Base-by-base conservation (phyloP, 768 basidiomycete species). In the Kwoniella shandongensis region DNA sequence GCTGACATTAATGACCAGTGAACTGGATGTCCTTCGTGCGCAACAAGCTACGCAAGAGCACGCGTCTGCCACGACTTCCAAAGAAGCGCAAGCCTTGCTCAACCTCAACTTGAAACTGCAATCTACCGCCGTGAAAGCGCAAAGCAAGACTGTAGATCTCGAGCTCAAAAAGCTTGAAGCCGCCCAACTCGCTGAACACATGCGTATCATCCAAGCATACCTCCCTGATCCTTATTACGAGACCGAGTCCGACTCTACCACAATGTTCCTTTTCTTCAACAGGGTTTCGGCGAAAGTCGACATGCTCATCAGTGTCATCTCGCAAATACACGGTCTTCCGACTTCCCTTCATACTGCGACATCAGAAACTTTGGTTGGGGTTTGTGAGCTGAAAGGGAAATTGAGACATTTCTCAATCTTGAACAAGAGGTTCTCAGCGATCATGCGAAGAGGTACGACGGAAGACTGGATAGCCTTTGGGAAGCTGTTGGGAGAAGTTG, bases 41-140 rank as follows among this genome's bases (percentile, higher is more conserved):
- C 87, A 92, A 72, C 91, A 91, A 3, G 88, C 89, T 69, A 87
- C 85, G 0, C 89, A 88, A 1, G 88, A 90, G 65, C 81, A 83
- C 25, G 89, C 92, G 72, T 88, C 88, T 2, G 87, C 88, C 1
- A 84, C 85, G 0, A 88, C 90, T 15, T 86, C 84, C 13, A 88
- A 87, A 1, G 92, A 97, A 69, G 88, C 89, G 0, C 93, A 93
- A 2, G 88, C 89, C 2, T 87, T 97, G 81, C 86, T 98, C 82
- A 91, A 91, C 44, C 80, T 96, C 50, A 98, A 97, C 75, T 82
- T 96, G 75, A 96, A 90, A 74, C 82, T 99, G 4, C 94, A 98
- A 75, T 89, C 89, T 0, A 83, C 91, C 1, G 91, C 88, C 0
- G 82, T 87, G 27, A 96, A 94, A 82, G 88, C 89, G 62, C 93